Base-by-base conservation (phyloP, 768 basidiomycete genomes). In the Mycena crocata region DNA sequence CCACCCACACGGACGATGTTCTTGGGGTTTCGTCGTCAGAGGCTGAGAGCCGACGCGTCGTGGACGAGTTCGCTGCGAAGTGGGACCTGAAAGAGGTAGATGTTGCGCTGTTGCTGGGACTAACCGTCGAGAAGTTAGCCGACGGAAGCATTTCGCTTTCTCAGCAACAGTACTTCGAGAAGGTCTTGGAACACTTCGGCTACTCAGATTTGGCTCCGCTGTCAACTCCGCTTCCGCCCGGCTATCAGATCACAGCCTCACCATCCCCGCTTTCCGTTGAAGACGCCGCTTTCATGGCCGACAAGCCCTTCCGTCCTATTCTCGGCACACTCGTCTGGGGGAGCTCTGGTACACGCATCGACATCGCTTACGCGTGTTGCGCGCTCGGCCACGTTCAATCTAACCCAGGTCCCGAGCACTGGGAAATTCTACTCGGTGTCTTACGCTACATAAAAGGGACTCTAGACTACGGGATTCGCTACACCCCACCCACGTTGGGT, bases 361-460 rank as follows among this genome's bases (percentile, higher is more conserved):
- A 77, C 37, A 65, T 74, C 1, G 40, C 73, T 10, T 64, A 61
- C 24, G 44, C 68, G 0, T 37, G 52, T 0, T 57, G 64, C 2
- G 17, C 28, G 1, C 58, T 74, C 6, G 66, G 66, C 7, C 58
- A 50, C 1, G 71, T 71, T 28, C 69, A 66, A 24, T 7, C 51
- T 1, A 72, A 76, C 42, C 76, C 76, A 0, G 70, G 69, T 2
- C 46, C 44, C 4, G 49, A 54, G 12, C 81, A 81, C 63, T 79
- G 76, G 75, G 64, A 72, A 3, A 71, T 72, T 30, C 67, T 71
- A 1, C 70, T 74, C 32, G 73, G 73, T 34, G 60, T 79, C 19
- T 50, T 77, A 9, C 65, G 76, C 71, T n/a, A n/a, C n/a, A n/a
- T n/a, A n/a, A n/a, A n/a, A n/a, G n/a, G n/a, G 7, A 81, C 80